Evolutionary conservation across 2,329 filamentous ascomycete species (phyloP).

Genomic region (Fonsecaea nubica): DNA sequence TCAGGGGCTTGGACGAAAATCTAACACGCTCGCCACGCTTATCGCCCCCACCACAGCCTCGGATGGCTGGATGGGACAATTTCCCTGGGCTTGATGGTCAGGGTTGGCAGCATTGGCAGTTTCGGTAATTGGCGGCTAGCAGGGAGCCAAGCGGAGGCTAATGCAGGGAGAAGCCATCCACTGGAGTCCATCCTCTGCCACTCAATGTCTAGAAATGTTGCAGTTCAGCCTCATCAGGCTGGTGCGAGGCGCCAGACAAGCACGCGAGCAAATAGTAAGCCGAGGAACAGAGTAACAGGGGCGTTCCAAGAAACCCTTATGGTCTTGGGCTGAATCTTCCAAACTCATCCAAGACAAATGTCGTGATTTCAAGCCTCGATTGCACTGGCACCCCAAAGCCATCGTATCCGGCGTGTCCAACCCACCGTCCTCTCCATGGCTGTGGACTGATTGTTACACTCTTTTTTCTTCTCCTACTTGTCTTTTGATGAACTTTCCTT

Average conservation of each 20-base stretch:
- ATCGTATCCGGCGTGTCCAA: neutral
- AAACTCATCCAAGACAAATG: slow-evolving; percentile 15
- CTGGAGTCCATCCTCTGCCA: neutral
- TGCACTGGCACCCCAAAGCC: neutral
- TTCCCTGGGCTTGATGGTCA: neutral
- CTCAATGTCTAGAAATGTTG: neutral
- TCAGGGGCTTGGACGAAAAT: slow-evolving; percentile 2
- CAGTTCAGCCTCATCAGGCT: slow-evolving; percentile 22
- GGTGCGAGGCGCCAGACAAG: slow-evolving; percentile 7
- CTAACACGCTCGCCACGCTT: neutral
- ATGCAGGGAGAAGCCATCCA: slow-evolving; percentile 18
- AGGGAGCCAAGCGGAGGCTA: neutral
- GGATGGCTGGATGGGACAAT: neutral
- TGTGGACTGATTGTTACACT: neutral
- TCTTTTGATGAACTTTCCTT: slow-evolving; percentile 2
- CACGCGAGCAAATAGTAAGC: slow-evolving; percentile 13
- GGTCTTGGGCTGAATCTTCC: neutral
- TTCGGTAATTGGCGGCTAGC: slow-evolving; percentile 12
- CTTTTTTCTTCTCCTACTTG: slow-evolving; percentile 15
- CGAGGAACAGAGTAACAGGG: neutral
- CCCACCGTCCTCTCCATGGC: neutral
- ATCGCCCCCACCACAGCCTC: neutral
- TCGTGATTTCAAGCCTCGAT: slow-evolving; percentile 19
- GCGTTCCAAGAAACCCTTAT: neutral
- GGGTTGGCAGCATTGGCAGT: neutral